Evolutionary conservation across 2,329 filamentous ascomycete genomes (phyloP), one percentile per base, ranked within the genome.

Genomic region (Calonectria naviculata): DNA sequence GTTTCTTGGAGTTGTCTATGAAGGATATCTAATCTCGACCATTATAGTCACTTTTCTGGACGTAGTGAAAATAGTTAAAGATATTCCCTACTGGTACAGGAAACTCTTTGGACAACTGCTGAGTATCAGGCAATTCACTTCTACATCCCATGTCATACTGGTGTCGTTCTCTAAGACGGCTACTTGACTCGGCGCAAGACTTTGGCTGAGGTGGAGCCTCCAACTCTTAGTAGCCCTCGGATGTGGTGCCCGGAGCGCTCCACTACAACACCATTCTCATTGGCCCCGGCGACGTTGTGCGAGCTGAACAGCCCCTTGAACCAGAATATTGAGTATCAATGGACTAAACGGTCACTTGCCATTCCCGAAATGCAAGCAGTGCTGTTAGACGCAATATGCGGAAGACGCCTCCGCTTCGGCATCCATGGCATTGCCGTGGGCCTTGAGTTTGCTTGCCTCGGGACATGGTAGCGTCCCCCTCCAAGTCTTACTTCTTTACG

Each of bases 401-500:
- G 41, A 31, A 60, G 52, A 19, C 15, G 21, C 19, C 34, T 28
- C 46, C 60, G 17, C 6, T 26, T 28, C 29, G 36, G 26, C 21
- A 34, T 12, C 19, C 42, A 65, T 54, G 24, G 19, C 42, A 41
- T 69, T 71, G 42, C 65, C 60, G 65, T 61, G 60, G 60, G 46
- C 69, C 19, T 56, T n/a, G 9, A 66, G 49, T 10, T 13, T 19
- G 17, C 21, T 56, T 68, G 13, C 29, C 61, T 58, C 62, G 44
- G 66, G 36, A 38, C 46, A 29, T 41, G 31, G 24, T 56, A 28
- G 29, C 28, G 28, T 66, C 41, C 64, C 29, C 21, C 42, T 31
- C 52, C 10, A 10, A 21, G 17, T 34, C 21, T 7, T 34, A n/a
- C 28, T 54, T 47, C 24, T 47, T 54, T 19, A 54, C n/a, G 19